A percentile compares a stretch with the other conserved stretches of the same genome.
phyloP scores from a whole-genome alignment of 2,329 filamentous ascomycete genomes.

The Hymenoscyphus linearis region DNA sequence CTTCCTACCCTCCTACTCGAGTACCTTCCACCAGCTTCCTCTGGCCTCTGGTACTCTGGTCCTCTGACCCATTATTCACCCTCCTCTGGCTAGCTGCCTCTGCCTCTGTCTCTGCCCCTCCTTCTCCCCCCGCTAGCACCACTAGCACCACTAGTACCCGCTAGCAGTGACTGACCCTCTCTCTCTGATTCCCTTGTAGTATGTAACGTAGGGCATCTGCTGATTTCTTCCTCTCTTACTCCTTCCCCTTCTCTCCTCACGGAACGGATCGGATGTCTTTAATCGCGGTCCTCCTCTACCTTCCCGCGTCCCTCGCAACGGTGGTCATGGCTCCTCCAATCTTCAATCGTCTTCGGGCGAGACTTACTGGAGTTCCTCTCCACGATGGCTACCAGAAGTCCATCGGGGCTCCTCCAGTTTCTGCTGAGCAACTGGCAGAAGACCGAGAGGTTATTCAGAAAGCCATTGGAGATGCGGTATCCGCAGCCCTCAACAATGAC shows the following conservation, averaged over 20 bases:
- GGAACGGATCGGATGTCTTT: slow-evolving; percentile 12
- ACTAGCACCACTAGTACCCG: neutral
- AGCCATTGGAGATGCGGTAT: slow-evolving; percentile 23
- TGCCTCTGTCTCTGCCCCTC: too few relatives aligned
- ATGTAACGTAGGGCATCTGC: slow-evolving; percentile 4
- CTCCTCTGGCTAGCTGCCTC: too few relatives aligned
- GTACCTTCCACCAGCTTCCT: too few relatives aligned
- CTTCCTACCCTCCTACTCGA: too few relatives aligned
- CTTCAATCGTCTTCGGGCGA: slow-evolving; percentile 15
- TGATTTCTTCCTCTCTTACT: neutral
- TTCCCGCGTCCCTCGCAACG: slow-evolving; percentile 11
- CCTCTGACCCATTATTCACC: too few relatives aligned
- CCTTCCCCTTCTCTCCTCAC: slow-evolving; percentile 1
- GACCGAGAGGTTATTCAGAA: slow-evolving; percentile 23
- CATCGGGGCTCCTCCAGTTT: neutral
- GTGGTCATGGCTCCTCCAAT: slow-evolving; percentile 15
- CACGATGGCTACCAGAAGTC: slow-evolving; percentile 4
- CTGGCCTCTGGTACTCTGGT: too few relatives aligned
- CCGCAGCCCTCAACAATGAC: slow-evolving; percentile 23
- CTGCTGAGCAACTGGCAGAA: slow-evolving; percentile 17
- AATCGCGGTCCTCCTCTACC: slow-evolving; percentile 11
- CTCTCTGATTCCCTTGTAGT: neutral
- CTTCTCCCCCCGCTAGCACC: neutral
- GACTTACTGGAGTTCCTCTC: slow-evolving; percentile 6
- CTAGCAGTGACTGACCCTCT: neutral